Conservation (phyloP, 1,284 basidiomycete species). For the Chalciporus sp. region DNA sequence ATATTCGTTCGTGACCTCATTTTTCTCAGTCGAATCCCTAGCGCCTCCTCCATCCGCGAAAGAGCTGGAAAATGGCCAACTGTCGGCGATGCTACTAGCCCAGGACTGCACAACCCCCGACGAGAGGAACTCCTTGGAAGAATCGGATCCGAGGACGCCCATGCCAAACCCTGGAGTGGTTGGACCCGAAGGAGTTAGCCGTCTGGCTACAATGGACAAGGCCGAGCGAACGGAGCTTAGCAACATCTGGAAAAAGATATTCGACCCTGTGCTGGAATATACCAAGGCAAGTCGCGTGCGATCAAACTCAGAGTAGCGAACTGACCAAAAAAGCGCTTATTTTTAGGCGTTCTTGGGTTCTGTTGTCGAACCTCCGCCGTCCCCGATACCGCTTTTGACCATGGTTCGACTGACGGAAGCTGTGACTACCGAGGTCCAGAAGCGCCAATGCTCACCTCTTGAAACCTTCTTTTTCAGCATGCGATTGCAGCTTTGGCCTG, state of each 20-base stretch:
- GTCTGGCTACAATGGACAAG: conserved; percentile 44
- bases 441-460: conserved; percentile 75
- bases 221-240: conserved; percentile 60
- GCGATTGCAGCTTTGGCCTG: conserved; percentile 86
- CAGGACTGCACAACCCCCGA: conserved; percentile 12
- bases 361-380: conserved; percentile 68
- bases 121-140: conserved; percentile 39
- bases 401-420: conserved; percentile 89
- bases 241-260: conserved; percentile 86
- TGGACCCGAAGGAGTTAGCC: conserved; percentile 25
- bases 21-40: conserved; percentile 62
- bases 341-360: conserved; percentile 67
- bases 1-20: conserved; percentile 82
- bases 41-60: conserved; percentile 29
- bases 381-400: conserved; percentile 75
- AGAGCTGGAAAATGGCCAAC: conserved; percentile 35
- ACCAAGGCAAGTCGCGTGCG: conserved; percentile 55
- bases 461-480: conserved; percentile 79
- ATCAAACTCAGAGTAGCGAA: neutral
- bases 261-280: conserved; percentile 88
- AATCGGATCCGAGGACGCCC: conserved; percentile 41
- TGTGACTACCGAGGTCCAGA: conserved; percentile 71
- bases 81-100: conserved; percentile 41
- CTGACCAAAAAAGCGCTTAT: neutral
- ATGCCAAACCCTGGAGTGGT: conserved; percentile 7